Conservation (phyloP, 2,329 filamentous ascomycete genomes). For the Myriosclerotinia curreyana region DNA sequence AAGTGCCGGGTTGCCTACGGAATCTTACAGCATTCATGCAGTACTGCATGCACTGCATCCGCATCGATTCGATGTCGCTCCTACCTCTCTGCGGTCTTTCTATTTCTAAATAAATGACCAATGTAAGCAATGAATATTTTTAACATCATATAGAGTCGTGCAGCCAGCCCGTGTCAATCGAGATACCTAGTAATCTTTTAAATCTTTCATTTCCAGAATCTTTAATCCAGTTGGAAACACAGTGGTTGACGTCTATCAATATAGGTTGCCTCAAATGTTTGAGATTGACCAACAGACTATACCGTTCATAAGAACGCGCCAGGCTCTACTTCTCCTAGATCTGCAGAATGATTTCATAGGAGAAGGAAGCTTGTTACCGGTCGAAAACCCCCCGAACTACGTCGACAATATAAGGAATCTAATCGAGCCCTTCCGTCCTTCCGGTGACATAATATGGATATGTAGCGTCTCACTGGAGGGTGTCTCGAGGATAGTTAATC, state of each 20-base stretch:
- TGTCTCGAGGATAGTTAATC: constrained; percentile 56
- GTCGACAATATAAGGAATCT: constrained; percentile 64
- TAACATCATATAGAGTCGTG: constrained; percentile 21
- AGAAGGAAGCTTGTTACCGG: constrained; percentile 62
- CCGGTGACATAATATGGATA: constrained; percentile 79
- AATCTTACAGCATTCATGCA: constrained; percentile 22
- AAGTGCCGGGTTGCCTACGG: constrained; percentile 16
- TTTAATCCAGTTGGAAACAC: not conserved
- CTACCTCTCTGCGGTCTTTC: constrained; percentile 8
- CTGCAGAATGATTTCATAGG: constrained; percentile 87
- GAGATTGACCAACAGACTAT: constrained; percentile 55
- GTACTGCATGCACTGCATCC: constrained; percentile 21
- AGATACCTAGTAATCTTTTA: not conserved
- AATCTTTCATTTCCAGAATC: not conserved
- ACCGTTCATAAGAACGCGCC: constrained; percentile 56
- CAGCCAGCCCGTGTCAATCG: not conserved
- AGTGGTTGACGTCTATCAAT: constrained; percentile 6
- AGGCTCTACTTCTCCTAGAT: constrained; percentile 78
- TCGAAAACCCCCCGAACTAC: constrained; percentile 62
- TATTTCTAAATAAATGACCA: not conserved
- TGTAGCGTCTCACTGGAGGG: constrained; percentile 64
- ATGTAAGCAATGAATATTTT: constrained; percentile 16
- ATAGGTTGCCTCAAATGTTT: constrained; percentile 46
- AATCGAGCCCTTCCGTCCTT: constrained; percentile 67
- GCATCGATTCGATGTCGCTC: constrained; percentile 22